phyloP scores from a whole-genome alignment of 768 basidiomycete genomes.

The Peribolospora kevripleyi region DNA sequence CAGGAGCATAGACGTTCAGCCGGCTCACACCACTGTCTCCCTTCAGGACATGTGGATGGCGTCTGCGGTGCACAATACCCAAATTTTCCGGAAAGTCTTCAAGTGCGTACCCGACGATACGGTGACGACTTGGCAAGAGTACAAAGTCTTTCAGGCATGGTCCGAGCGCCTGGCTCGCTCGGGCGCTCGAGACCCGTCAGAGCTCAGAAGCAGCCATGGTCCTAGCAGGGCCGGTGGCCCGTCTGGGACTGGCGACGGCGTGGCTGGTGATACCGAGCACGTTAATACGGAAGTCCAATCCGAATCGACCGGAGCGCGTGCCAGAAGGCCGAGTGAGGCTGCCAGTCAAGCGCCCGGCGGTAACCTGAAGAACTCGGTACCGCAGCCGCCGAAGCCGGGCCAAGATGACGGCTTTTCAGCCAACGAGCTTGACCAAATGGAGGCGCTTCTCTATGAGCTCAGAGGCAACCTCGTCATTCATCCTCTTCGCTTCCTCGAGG shows the following conservation, averaged over 20 bases:
- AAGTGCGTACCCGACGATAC: slow-evolving; percentile 78
- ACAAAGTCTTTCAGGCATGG: slow-evolving; percentile 54
- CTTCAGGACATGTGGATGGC: slow-evolving; percentile 22
- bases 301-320: not conserved
- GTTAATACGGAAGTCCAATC: slow-evolving; percentile 33
- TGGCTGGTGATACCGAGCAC: slow-evolving; percentile 15
- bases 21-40: not conserved
- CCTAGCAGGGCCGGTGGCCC: slow-evolving; percentile 13
- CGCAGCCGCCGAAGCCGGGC: slow-evolving; percentile 13
- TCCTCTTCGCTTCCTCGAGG: slow-evolving; percentile 47
- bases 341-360: slow-evolving; percentile 8
- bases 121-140: slow-evolving; percentile 86
- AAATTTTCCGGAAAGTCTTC: slow-evolving; percentile 87
- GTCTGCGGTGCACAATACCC: slow-evolving; percentile 73
- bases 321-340: slow-evolving; percentile 10
- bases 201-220: slow-evolving; percentile 15
- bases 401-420: slow-evolving; percentile 50
- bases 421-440: slow-evolving; percentile 76
- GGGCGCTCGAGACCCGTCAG: slow-evolving; percentile 10
- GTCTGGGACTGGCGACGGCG: no score
- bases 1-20: not conserved
- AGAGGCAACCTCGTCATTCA: slow-evolving; percentile 46
- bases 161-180: slow-evolving; percentile 37
- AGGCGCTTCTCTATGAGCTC: slow-evolving; percentile 44
- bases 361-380: slow-evolving; percentile 7